Conservation (phyloP, 202 grass and related monocot species). For the Cymbopogon flexuosus region DNA sequence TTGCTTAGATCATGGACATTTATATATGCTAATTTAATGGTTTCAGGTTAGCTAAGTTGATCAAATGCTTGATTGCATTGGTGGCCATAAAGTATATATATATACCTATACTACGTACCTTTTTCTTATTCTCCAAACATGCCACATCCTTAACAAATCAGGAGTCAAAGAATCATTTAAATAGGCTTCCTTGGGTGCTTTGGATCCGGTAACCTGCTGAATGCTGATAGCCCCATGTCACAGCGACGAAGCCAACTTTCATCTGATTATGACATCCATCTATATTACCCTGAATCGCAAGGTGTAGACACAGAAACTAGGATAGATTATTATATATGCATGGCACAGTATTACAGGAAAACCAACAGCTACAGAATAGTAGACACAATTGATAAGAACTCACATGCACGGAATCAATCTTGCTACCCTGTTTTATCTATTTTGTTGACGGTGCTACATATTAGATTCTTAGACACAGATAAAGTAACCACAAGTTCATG, state of each 20-base stretch:
- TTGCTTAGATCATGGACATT: constrained; percentile 41
- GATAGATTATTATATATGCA: constrained; percentile 2
- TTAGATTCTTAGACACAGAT: neutral
- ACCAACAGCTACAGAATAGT: constrained; percentile 24
- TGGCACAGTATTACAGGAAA: constrained; percentile 10
- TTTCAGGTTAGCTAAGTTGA: constrained; percentile 49
- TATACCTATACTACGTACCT: constrained; percentile 6
- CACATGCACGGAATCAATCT: constrained; percentile 42
- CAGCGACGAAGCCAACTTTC: constrained; percentile 35
- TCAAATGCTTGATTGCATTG: constrained; percentile 43
- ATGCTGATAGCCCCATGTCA: constrained; percentile 23
- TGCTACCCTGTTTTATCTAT: constrained; percentile 9
- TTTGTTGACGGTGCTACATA: constrained; percentile 16
- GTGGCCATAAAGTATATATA: constrained; percentile 39
- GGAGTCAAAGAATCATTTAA: constrained; percentile 47
- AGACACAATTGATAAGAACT: constrained; percentile 25
- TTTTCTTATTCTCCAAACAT: constrained; percentile 34
- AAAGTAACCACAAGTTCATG: neutral
- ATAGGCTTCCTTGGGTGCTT: constrained; percentile 22
- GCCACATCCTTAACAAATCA: constrained; percentile 46
- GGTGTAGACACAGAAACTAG: constrained; percentile 19
- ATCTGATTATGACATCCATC: constrained; percentile 42
- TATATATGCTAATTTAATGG: constrained; percentile 37
- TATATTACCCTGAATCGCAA: constrained; percentile 10
- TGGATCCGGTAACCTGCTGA: constrained; percentile 35